Conservation (phyloP, 176 grass and related monocot genomes). For the Thalia dealbata region DNA sequence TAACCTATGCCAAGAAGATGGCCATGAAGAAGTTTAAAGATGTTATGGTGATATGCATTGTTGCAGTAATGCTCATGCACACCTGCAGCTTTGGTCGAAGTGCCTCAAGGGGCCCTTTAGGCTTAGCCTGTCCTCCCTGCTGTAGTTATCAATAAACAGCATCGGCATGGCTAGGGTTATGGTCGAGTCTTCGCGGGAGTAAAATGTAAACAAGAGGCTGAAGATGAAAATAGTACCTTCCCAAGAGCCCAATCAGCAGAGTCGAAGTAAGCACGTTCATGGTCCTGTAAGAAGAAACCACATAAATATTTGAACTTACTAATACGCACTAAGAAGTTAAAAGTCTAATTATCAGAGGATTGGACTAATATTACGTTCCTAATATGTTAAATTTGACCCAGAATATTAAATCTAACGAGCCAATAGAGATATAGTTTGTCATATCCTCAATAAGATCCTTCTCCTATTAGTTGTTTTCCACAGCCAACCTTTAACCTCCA, state of each 20-base stretch:
- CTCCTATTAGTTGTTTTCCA: neutral
- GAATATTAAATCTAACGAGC: neutral
- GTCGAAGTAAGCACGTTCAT: slow-evolving; percentile 92
- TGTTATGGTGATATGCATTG: neutral
- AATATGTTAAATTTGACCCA: neutral
- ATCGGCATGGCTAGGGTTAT: neutral
- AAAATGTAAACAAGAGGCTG: neutral
- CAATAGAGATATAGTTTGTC: neutral
- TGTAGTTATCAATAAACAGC: slow-evolving; percentile 24
- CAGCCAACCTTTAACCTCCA: neutral
- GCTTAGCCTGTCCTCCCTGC: slow-evolving; percentile 79
- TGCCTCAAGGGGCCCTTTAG: slow-evolving; percentile 86
- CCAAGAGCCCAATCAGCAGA: slow-evolving; percentile 97
- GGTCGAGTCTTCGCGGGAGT: slow-evolving; percentile 3
- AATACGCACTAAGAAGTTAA: neutral
- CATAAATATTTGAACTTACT: neutral
- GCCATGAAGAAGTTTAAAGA: slow-evolving; percentile 11
- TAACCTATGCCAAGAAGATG: neutral
- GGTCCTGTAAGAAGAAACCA: slow-evolving; percentile 50
- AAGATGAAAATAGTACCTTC: slow-evolving; percentile 48
- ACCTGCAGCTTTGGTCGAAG: slow-evolving; percentile 91
- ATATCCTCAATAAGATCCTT: neutral
- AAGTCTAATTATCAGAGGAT: neutral
- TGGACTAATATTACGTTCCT: neutral
- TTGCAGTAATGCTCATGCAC: neutral